Conservation (phyloP, 352 stramenopile genomes). For the Thraustochytrium sp. region DNA sequence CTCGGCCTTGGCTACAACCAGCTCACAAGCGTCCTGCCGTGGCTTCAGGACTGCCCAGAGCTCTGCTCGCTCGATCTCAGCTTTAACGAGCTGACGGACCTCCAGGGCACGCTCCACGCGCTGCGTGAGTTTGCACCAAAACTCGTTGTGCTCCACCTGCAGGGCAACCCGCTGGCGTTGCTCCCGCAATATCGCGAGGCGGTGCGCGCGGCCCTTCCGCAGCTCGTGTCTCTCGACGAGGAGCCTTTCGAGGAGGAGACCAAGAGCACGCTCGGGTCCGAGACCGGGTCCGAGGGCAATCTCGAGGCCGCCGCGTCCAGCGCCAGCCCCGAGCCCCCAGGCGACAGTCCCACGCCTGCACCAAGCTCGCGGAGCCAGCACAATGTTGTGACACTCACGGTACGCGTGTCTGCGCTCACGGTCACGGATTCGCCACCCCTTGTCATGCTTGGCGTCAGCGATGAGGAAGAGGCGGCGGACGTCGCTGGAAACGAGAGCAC, state of each 20-base stretch:
- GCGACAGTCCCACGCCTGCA: too few relatives aligned
- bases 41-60: neutral
- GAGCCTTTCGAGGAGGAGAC: neutral
- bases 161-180: neutral
- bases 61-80: neutral
- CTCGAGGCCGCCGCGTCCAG: too few relatives aligned
- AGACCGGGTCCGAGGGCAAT: too few relatives aligned
- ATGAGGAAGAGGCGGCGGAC: too few relatives aligned
- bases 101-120: neutral
- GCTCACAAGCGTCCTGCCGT: neutral
- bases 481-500: too few relatives aligned
- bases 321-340: too few relatives aligned
- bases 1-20: slow-evolving; percentile 23
- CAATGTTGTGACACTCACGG: too few relatives aligned
- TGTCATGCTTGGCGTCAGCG: too few relatives aligned
- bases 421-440: too few relatives aligned
- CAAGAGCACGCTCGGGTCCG: neutral
- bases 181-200: neutral
- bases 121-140: neutral
- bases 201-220: neutral
- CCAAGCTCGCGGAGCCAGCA: too few relatives aligned
- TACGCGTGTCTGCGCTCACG: too few relatives aligned
- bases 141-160: neutral
- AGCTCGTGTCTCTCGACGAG: neutral
- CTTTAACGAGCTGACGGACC: neutral